Evolutionary conservation across 768 basidiomycete genomes (phyloP).

Genomic region (Auricularia sp.): DNA sequence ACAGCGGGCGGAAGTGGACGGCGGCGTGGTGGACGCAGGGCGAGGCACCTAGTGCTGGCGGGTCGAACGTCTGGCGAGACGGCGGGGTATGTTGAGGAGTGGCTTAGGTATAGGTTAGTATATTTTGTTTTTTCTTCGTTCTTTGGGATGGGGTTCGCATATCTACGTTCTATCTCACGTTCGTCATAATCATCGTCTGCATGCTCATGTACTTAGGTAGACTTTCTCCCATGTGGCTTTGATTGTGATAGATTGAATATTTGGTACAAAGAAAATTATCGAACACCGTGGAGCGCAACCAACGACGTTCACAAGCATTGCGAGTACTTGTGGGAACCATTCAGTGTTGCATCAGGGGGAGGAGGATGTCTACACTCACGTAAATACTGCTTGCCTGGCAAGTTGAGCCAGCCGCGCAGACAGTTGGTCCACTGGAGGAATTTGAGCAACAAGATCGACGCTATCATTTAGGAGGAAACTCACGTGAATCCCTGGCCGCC

Average conservation of each 20-base stretch:
- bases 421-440: neutral
- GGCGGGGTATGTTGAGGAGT: neutral
- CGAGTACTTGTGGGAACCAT: neutral
- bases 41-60: neutral
- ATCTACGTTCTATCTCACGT: too few relatives aligned
- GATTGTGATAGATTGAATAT: too few relatives aligned
- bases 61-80: neutral
- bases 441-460: neutral
- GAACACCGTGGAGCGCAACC: too few relatives aligned
- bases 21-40: neutral
- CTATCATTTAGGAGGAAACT: neutral
- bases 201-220: too few relatives aligned
- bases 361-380: neutral
- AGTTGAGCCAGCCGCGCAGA: neutral
- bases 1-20: conserved; percentile 13
- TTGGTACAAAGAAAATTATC: too few relatives aligned
- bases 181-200: too few relatives aligned
- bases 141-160: neutral
- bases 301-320: neutral
- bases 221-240: too few relatives aligned
- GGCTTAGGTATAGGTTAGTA: neutral
- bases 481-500: neutral
- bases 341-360: neutral
- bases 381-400: neutral
- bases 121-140: neutral